These are phyloP conservation scores for Plantago major DNA, from an alignment of 257 asterid genomes.

Conservation along the genomic window DNA sequence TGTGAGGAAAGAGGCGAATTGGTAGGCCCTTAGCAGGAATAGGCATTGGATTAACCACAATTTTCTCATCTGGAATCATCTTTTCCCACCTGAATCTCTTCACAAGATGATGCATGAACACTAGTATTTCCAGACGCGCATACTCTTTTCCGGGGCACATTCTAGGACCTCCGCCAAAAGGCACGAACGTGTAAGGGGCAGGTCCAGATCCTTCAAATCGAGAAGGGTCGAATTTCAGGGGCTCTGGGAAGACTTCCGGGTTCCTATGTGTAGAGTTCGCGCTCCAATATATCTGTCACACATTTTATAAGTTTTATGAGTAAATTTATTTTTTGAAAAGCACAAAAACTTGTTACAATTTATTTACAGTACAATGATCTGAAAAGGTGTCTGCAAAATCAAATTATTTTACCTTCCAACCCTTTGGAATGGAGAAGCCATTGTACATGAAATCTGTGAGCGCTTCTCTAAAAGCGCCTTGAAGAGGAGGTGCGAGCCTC, in stretches of 20 bases:
- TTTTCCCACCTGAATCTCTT: slow-evolving; percentile 34
- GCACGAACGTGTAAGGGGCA: slow-evolving; percentile 40
- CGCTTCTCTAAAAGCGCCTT: slow-evolving; percentile 56
- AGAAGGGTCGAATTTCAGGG: slow-evolving; percentile 36
- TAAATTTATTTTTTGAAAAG: no score
- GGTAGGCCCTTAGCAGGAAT: slow-evolving; percentile 46
- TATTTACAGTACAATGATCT: neutral
- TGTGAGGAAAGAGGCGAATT: slow-evolving; percentile 35
- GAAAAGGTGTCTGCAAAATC: no score
- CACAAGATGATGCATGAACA: slow-evolving; percentile 45
- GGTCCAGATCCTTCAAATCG: slow-evolving; percentile 43
- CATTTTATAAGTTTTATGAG: no score
- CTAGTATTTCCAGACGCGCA: slow-evolving; percentile 37
- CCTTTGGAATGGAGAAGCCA: slow-evolving; percentile 54
- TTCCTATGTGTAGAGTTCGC: slow-evolving; percentile 40
- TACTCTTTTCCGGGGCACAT: slow-evolving; percentile 50
- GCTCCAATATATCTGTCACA: slow-evolving; percentile 40
- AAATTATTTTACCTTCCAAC: slow-evolving; percentile 44
- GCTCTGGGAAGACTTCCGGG: slow-evolving; percentile 28
- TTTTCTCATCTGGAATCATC: slow-evolving; percentile 37
- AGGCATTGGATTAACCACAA: slow-evolving; percentile 42
- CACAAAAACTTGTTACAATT: neutral
- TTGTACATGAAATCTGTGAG: slow-evolving; percentile 40
- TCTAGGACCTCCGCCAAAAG: slow-evolving; percentile 44
- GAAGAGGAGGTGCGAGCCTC: slow-evolving; percentile 51